Evolutionary conservation across 139 green algal species (phyloP), one percentile per base, ranked within the genome.

Genomic region (Chlorella vulgaris): DNA sequence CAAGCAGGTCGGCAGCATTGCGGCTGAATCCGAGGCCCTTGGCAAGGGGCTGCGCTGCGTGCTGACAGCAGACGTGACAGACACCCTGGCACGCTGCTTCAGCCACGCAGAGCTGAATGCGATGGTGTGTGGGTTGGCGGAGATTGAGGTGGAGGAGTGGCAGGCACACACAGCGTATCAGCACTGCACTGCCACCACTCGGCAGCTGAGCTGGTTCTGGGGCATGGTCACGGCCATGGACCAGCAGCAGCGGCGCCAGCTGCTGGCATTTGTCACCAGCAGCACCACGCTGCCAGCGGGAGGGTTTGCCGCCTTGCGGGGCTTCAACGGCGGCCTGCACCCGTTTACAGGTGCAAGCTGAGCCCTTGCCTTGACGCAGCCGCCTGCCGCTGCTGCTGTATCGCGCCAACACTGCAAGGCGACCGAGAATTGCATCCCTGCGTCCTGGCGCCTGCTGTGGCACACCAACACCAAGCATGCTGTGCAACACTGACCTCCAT

Each of bases 221-320:
- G 43, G 70, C 3, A 26, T 62, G 4, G 18, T 88, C 5, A 40
- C 24, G n/a, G 36, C 7, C 7, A 51, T 80, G 28, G 21, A 19
- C 74, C 38, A 19, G 2, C 13, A 38, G 73, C 24, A 63, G 63
- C 53, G 40, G n/a, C 15, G 29, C 35, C 51, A 50, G 6, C 68
- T 88, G 84, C 74, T 88, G 61, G 47, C 67, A 10, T 88, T 88
- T 69, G 84, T 83, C 5, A 88, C 84, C 7, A 68, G 67, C 58
- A 84, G 67, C 71, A 42, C 60, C 31, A 70, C 42, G 3, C 55
- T 85, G 40, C 84, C 84, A 24, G 84, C 82, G 21, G 84, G 84
- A 38, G 84, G 84, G 26, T 88, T 88, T 78, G 74, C 84, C 19
- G 26, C 47, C n/a, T 69, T 88, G 80, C 69, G 58, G 24, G 76